A percentile compares a stretch with the other conserved stretches of the same genome.
Conservation (phyloP, 306 rosid species). For the Senna siamea region DNA sequence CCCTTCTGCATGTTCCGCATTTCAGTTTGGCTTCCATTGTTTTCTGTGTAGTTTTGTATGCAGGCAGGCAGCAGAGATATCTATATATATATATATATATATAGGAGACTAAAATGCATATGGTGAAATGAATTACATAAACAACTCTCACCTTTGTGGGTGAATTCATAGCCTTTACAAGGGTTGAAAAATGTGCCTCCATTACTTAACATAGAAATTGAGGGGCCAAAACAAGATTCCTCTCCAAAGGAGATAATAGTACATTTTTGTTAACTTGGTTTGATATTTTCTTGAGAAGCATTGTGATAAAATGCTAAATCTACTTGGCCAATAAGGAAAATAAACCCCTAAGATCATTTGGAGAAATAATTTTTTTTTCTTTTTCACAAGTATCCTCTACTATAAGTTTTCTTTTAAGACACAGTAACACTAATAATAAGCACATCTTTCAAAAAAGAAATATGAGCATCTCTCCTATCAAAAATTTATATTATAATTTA, state of each 20-base stretch:
- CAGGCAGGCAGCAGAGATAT: not conserved
- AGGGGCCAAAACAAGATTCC: not conserved
- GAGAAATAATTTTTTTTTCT: too few species aligned
- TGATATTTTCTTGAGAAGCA: too few species aligned
- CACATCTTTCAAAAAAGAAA: too few species aligned
- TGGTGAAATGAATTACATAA: not conserved
- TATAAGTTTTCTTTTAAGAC: too few species aligned
- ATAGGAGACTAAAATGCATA: not conserved
- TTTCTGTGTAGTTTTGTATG: not conserved
- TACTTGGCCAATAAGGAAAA: too few species aligned
- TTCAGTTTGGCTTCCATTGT: constrained; percentile 22
- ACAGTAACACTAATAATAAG: too few species aligned
- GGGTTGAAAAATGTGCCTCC: not conserved
- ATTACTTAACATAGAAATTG: not conserved
- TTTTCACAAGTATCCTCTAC: too few species aligned
- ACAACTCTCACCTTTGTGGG: not conserved
- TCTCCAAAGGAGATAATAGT: not conserved
- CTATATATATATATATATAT: not conserved
- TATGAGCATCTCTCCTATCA: too few species aligned
- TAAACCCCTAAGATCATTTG: too few species aligned
- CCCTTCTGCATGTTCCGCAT: constrained; percentile 22
- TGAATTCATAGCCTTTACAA: not conserved
- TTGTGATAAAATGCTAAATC: too few species aligned
- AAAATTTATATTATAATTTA: too few species aligned
- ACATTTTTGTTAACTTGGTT: too few species aligned